A percentile compares a stretch with the other conserved stretches of the same genome.
These are phyloP conservation scores for Botryotinia convoluta DNA, from an alignment of 2,329 filamentous ascomycete species.

Conservation along the genomic window DNA sequence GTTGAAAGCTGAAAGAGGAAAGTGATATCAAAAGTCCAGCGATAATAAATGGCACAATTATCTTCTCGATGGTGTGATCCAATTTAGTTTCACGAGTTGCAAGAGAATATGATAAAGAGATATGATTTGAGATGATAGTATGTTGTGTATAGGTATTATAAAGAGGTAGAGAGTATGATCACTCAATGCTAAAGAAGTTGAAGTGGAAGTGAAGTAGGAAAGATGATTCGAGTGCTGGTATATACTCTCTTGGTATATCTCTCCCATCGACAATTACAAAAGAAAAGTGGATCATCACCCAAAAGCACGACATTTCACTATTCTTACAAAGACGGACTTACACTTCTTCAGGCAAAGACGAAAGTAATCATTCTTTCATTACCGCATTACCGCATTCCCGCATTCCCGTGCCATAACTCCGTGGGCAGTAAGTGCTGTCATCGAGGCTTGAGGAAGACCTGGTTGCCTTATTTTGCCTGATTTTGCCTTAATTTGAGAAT, in stretches of 20 bases:
- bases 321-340: constrained; percentile 11
- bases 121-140: neutral
- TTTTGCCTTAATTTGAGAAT: neutral
- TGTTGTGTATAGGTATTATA: constrained; percentile 1
- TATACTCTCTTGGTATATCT: constrained; percentile 8
- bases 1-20: neutral
- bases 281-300: constrained; percentile 10
- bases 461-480: neutral
- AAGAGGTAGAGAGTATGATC: neutral
- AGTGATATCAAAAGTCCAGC: neutral
- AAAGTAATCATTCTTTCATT: neutral
- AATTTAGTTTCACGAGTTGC: neutral
- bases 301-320: constrained; percentile 20
- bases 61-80: constrained; percentile 15
- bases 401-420: neutral
- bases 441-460: neutral
- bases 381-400: neutral
- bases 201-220: neutral
- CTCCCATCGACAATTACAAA: neutral
- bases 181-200: neutral
- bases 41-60: constrained; percentile 13
- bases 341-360: neutral
- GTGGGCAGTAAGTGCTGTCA: neutral
- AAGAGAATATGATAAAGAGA: neutral
- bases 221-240: constrained; percentile 9